These are phyloP conservation scores for Blastomyces gilchristii DNA, from an alignment of 2,329 filamentous ascomycete genomes.

Conservation along the genomic window DNA sequence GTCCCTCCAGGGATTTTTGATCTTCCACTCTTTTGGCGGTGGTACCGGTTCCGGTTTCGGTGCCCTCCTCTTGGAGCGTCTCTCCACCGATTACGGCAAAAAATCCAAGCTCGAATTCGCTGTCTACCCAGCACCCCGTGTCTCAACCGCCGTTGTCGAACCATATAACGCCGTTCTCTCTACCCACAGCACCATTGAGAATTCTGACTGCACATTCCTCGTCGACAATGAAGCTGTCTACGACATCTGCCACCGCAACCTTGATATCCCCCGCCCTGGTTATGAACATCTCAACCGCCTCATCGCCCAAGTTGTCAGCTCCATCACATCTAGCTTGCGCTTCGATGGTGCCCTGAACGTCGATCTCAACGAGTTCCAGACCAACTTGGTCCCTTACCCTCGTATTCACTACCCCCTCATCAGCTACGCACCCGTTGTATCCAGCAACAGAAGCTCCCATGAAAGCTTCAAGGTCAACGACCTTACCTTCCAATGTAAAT, in stretches of 20 bases:
- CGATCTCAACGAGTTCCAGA: slow-evolving; percentile 60
- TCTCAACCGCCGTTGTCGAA: slow-evolving; percentile 57
- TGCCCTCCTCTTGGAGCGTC: slow-evolving; percentile 53
- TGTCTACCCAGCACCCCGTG: slow-evolving; percentile 54
- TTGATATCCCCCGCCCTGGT: slow-evolving; percentile 54
- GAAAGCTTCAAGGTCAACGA: slow-evolving; percentile 82
- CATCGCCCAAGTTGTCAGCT: slow-evolving; percentile 58
- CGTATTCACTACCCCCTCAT: slow-evolving; percentile 59
- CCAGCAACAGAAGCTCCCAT: slow-evolving; percentile 64
- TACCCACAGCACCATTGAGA: slow-evolving; percentile 54
- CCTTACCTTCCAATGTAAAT: slow-evolving; percentile 53
- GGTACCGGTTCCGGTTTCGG: slow-evolving; percentile 59
- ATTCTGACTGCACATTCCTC: slow-evolving; percentile 58
- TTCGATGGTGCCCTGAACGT: slow-evolving; percentile 59
- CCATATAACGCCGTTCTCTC: slow-evolving; percentile 53
- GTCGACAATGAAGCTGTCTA: slow-evolving; percentile 61
- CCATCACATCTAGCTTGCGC: slow-evolving; percentile 54
- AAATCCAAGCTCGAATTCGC: slow-evolving; percentile 60
- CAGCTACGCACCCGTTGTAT: slow-evolving; percentile 54
- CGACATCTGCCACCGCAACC: slow-evolving; percentile 55
- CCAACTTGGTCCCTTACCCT: slow-evolving; percentile 57
- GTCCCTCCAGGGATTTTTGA: slow-evolving; percentile 56
- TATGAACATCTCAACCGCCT: slow-evolving; percentile 57
- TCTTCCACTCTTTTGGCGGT: slow-evolving; percentile 60
- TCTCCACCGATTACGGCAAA: slow-evolving; percentile 56